Evolutionary conservation across 169 alveolate genomes (phyloP).

Genomic region (Cryptosporidium ubiquitum): DNA sequence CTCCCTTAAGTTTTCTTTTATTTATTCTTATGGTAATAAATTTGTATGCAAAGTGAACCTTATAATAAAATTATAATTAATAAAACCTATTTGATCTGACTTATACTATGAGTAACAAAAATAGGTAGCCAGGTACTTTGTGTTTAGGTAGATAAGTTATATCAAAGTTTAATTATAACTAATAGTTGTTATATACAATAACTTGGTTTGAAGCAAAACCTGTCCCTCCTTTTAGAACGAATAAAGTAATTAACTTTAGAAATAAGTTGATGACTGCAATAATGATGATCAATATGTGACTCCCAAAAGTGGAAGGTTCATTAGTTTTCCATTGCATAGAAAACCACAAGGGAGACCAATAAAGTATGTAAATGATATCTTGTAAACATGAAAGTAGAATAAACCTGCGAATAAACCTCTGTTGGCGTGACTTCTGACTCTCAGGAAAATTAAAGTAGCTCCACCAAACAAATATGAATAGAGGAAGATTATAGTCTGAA

Average conservation of each 20-base stretch:
- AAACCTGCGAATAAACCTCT: slow-evolving; percentile 54
- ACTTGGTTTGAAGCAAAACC: slow-evolving; percentile 57
- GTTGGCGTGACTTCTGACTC: slow-evolving; percentile 32
- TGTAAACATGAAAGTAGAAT: slow-evolving; percentile 57
- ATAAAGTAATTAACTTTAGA: slow-evolving; percentile 27
- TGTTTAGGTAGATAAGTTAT: not conserved
- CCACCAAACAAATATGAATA: slow-evolving; percentile 65
- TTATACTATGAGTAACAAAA: not conserved
- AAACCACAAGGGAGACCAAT: slow-evolving; percentile 73
- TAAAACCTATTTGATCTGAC: not conserved
- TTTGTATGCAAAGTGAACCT: too few relatives aligned
- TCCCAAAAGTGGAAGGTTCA: slow-evolving; percentile 54
- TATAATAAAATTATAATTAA: not conserved
- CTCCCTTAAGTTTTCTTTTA: not conserved
- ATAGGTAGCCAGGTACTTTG: not conserved
- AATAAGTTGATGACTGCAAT: slow-evolving; percentile 15
- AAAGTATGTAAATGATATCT: slow-evolving; percentile 30
- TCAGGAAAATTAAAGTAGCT: slow-evolving; percentile 66
- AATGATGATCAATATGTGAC: slow-evolving; percentile 7
- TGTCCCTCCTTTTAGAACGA: slow-evolving; percentile 59
- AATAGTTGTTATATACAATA: slow-evolving; percentile 26
- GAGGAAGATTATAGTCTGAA: slow-evolving; percentile 59
- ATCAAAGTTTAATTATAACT: not conserved
- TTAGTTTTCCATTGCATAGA: slow-evolving; percentile 73
- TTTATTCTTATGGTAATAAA: too few relatives aligned